Evolutionary conservation across 441 rosid genomes (phyloP).

Genomic region (Arabidopsis lyrata): DNA sequence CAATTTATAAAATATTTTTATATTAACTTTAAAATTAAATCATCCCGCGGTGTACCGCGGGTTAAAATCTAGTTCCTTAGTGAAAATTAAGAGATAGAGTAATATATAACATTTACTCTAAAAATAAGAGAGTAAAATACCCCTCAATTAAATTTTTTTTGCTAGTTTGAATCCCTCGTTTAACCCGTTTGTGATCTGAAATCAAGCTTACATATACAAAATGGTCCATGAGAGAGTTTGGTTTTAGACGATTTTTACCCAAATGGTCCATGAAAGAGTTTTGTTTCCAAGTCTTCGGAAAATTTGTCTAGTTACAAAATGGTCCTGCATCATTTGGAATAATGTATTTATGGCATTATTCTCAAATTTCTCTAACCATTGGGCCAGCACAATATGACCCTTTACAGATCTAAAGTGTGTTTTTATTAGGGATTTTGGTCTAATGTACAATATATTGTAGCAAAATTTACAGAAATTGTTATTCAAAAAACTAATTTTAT

Average conservation of each 20-base stretch:
- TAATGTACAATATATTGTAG: too few relatives aligned
- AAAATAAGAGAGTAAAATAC: too few relatives aligned
- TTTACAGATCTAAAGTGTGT: neutral
- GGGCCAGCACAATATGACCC: neutral
- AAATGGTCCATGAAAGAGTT: conserved; percentile 31
- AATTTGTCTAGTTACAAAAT: conserved; percentile 18
- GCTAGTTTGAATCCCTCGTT: neutral
- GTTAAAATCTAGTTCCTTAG: too few relatives aligned
- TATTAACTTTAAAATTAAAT: too few relatives aligned
- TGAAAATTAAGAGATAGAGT: neutral
- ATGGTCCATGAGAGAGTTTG: too few relatives aligned
- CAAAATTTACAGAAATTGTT: too few relatives aligned
- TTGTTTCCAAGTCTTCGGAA: conserved; percentile 25
- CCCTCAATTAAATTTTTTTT: neutral
- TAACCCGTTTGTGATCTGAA: neutral
- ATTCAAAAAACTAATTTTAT: too few relatives aligned
- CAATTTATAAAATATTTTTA: too few relatives aligned
- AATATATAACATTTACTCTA: too few relatives aligned
- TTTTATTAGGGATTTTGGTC: too few relatives aligned
- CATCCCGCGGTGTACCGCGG: too few relatives aligned
- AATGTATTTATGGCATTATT: conserved; percentile 13
- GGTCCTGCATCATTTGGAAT: conserved; percentile 19
- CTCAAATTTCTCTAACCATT: neutral
- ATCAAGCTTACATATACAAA: too few relatives aligned
- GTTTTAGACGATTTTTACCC: neutral